Base-by-base conservation (phyloP, 768 basidiomycete species). In the Mycena galopus region DNA sequence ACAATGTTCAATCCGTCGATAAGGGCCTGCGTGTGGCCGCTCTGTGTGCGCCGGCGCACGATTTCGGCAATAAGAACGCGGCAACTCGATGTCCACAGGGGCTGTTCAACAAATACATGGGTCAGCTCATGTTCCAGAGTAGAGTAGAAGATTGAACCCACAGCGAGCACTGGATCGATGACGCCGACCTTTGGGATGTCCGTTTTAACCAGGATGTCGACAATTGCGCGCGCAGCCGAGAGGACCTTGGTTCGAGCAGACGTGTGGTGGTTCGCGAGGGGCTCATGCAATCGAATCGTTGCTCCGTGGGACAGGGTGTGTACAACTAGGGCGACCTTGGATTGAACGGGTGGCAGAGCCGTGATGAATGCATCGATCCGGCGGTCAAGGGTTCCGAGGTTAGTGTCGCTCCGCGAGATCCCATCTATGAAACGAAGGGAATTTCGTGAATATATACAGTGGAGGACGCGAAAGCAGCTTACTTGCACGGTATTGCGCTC, bases 231-330 rank as follows among this genome's bases (percentile, higher is more conserved):
- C 21, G 75, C 75, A 11, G 72, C 72, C 1, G 44, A 17, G 32
- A 74, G 67, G 0, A 44, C 42, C 25, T 72, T 68, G 3, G 17
- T 51, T 21, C 69, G 61, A 12, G 73, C 68, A 29, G 39, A 61
- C 9, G 30, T 8, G 39, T 77, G 69, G 14, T 72, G 55, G 19
- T 73, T 71, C 55, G 60, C 65, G 56, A 77, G 76, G 42, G 73
- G 63, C 30, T 71, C 73, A 55, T 80, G 77, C 9, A 82, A 73
- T 61, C 78, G 79, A 37, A 81, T 80, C 7, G 73, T 75, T 30
- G 81, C 79, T 4, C 75, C 71, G 10, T 72, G 76, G 47, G 76
- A 74, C 37, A 82, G 68, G n/a, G 73, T 78, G 61, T 81, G 79
- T 4, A 78, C 74, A 21, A 79, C 67, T 9, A 79, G 58, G 32